Conservation (phyloP, 2,329 filamentous ascomycete genomes). For the Fusarium vanettenii region DNA sequence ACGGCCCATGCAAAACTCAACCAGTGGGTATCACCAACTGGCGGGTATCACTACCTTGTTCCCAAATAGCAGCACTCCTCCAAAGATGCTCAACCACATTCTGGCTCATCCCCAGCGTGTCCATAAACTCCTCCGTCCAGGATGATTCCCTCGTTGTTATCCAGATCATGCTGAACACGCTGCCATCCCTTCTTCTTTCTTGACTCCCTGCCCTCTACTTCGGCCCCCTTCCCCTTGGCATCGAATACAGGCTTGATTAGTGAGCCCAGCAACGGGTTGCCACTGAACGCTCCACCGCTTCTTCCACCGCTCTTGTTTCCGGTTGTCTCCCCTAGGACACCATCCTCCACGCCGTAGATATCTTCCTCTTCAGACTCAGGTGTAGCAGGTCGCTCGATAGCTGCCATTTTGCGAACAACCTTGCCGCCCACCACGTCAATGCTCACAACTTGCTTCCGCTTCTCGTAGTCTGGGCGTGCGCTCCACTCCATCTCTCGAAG, state of each 20-base stretch:
- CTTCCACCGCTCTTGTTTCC: constrained; percentile 47
- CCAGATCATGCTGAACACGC: constrained; percentile 69
- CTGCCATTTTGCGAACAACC: constrained; percentile 78
- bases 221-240: constrained; percentile 62
- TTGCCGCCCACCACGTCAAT: constrained; percentile 84
- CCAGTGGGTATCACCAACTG: neutral
- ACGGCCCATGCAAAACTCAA: neutral
- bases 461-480: constrained; percentile 87
- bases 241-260: constrained; percentile 74
- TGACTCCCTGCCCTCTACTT: constrained; percentile 53
- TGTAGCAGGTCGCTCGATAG: constrained; percentile 67
- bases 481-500: constrained; percentile 90
- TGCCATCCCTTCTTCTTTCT: constrained; percentile 63
- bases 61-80: neutral
- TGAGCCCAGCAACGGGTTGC: constrained; percentile 74
- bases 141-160: constrained; percentile 69
- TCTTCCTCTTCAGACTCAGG: constrained; percentile 60
- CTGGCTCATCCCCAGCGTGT: constrained; percentile 53
- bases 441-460: constrained; percentile 84
- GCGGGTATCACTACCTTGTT: constrained; percentile 3
- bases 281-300: constrained; percentile 71
- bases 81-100: constrained; percentile 44
- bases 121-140: constrained; percentile 67
- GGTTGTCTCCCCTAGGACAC: constrained; percentile 48
- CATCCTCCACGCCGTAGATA: constrained; percentile 45